Evolutionary conservation across 805 yeast species (phyloP).

Genomic region (Spathaspora arborariae): DNA sequence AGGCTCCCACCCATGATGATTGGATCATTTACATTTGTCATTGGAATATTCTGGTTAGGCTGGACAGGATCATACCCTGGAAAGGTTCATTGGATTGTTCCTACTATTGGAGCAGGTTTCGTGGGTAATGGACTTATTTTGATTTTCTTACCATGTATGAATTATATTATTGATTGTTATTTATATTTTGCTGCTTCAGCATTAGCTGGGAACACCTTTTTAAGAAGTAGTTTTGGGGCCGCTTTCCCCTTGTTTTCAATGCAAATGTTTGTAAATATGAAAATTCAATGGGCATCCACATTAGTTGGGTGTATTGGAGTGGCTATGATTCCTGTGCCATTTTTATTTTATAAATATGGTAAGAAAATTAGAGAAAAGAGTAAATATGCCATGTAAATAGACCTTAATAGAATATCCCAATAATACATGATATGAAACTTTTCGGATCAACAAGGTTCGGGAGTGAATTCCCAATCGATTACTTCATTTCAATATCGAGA

Average conservation of each 20-base stretch:
- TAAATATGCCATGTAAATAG: conserved; percentile 25
- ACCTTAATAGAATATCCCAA: not conserved
- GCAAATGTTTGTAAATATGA: conserved; percentile 47
- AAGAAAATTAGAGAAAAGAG: conserved; percentile 22
- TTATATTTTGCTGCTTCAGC: conserved; percentile 59
- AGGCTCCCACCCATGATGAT: conserved; percentile 74
- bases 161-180: conserved; percentile 60
- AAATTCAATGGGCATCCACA: conserved; percentile 53
- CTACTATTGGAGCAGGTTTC: conserved; percentile 44
- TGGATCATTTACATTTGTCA: conserved; percentile 68
- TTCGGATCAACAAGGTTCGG: no score
- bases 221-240: conserved; percentile 57
- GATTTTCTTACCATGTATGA: conserved; percentile 57
- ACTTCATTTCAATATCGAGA: no score
- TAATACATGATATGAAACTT: not conserved
- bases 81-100: conserved; percentile 73
- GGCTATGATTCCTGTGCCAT: conserved; percentile 55
- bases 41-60: conserved; percentile 80
- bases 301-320: conserved; percentile 51
- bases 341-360: conserved; percentile 50
- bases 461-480: no score
- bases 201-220: conserved; percentile 59
- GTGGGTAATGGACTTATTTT: conserved; percentile 47
- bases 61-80: conserved; percentile 82
- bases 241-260: conserved; percentile 58